These are phyloP conservation scores for Solanum pimpinellifolium DNA, from an alignment of 257 asterid species.

Conservation along the genomic window DNA sequence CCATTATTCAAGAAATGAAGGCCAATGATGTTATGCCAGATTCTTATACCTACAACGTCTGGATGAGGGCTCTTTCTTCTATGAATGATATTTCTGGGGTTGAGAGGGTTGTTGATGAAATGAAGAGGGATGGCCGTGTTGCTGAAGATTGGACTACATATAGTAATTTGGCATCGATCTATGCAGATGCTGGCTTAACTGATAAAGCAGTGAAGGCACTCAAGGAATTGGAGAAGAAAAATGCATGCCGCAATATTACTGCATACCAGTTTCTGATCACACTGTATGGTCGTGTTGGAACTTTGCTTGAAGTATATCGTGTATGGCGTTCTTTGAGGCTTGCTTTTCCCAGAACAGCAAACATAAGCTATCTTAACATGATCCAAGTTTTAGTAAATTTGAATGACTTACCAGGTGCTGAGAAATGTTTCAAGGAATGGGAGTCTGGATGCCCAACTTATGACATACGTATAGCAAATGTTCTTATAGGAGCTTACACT, in stretches of 20 bases:
- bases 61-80: constrained; percentile 98
- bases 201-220: constrained; percentile 82
- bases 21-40: constrained; percentile 54
- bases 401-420: constrained; percentile 90
- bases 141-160: constrained; percentile 86
- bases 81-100: constrained; percentile 56
- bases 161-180: constrained; percentile 89
- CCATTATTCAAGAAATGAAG: constrained; percentile 84
- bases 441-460: constrained; percentile 34
- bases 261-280: constrained; percentile 82
- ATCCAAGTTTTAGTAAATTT: constrained; percentile 66
- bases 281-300: constrained; percentile 74
- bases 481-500: constrained; percentile 65
- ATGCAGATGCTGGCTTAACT: constrained; percentile 55
- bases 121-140: constrained; percentile 90
- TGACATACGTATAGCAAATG: constrained; percentile 74
- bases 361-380: constrained; percentile 81
- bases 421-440: constrained; percentile 88
- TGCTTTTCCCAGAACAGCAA: constrained; percentile 74
- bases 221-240: constrained; percentile 76
- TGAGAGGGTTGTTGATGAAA: constrained; percentile 86
- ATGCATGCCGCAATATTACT: constrained; percentile 28
- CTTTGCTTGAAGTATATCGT: constrained; percentile 68
- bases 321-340: constrained; percentile 90
- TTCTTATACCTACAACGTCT: constrained; percentile 64